Evolutionary conservation across 257 asterid species (phyloP).

Genomic region (Lycium barbarum): DNA sequence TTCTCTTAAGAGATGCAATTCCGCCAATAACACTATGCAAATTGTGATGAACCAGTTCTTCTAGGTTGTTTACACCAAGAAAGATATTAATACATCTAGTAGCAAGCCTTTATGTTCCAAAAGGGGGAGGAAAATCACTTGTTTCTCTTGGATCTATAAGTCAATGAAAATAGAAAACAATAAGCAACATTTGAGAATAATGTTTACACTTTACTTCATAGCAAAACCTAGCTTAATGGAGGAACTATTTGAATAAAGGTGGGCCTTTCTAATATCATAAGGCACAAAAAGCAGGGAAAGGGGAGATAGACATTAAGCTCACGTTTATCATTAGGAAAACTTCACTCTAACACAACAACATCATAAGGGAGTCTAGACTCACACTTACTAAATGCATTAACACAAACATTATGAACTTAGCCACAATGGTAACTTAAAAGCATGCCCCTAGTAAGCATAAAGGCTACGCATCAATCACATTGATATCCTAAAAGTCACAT

Average conservation of each 20-base stretch:
- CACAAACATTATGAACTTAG: not conserved
- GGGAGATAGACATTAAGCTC: not conserved
- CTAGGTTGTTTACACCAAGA: not conserved
- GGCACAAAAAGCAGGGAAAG: not conserved
- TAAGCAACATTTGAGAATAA: not conserved
- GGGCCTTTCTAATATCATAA: not conserved
- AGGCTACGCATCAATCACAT: not conserved
- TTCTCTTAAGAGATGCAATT: not conserved
- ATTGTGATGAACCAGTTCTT: not conserved
- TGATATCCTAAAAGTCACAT: not conserved
- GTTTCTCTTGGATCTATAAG: not conserved
- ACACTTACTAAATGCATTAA: not conserved
- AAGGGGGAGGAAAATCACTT: constrained; percentile 5
- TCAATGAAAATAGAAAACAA: not conserved
- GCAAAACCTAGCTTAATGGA: not conserved
- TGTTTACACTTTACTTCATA: not conserved
- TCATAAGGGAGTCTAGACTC: not conserved
- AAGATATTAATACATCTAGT: not conserved
- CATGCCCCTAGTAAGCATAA: not conserved
- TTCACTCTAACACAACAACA: not conserved
- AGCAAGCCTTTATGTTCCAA: not conserved
- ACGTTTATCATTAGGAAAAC: not conserved
- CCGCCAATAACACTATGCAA: not conserved
- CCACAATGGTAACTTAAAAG: not conserved
- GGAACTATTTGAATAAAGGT: not conserved